Percentiles rank a stretch among this genome's conserved stretches.
Evolutionary conservation across 2,329 filamentous ascomycete genomes (phyloP).

Genomic region (Botrytis fragariae): DNA sequence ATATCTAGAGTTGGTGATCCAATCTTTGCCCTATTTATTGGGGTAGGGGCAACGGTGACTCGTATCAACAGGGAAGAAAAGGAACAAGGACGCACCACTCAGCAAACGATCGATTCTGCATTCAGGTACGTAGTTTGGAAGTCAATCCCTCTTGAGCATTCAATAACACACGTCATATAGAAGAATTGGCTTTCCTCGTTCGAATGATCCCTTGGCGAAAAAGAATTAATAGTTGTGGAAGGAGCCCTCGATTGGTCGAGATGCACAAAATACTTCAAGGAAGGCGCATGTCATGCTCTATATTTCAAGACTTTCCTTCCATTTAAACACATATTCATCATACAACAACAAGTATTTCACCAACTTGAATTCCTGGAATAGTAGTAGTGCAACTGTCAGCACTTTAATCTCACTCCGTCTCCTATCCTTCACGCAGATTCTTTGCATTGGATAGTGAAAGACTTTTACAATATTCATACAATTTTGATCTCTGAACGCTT

Average conservation of each 20-base stretch:
- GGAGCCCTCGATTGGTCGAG: neutral
- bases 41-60: slow-evolving; percentile 49
- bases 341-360: slow-evolving; percentile 15
- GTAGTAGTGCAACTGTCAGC: slow-evolving; percentile 10
- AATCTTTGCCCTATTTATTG: slow-evolving; percentile 53
- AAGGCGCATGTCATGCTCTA: slow-evolving; percentile 11
- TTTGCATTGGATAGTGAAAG: slow-evolving; percentile 15
- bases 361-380: slow-evolving; percentile 6
- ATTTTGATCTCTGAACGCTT: slow-evolving; percentile 1
- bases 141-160: neutral
- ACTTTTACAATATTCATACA: slow-evolving; percentile 9
- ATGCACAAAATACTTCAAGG: slow-evolving; percentile 7
- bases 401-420: slow-evolving; percentile 15
- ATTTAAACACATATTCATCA: neutral
- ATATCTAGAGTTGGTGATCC: slow-evolving; percentile 50
- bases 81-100: slow-evolving; percentile 39
- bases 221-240: slow-evolving; percentile 18
- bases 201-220: slow-evolving; percentile 12
- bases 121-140: slow-evolving; percentile 31
- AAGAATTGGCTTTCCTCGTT: slow-evolving; percentile 25
- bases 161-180: slow-evolving; percentile 5
- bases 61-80: slow-evolving; percentile 54
- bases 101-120: slow-evolving; percentile 37
- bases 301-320: neutral
- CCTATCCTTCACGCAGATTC: slow-evolving; percentile 5